Evolutionary conservation across 163 green algal species (phyloP).

Genomic region (Chloroidium sp.): DNA sequence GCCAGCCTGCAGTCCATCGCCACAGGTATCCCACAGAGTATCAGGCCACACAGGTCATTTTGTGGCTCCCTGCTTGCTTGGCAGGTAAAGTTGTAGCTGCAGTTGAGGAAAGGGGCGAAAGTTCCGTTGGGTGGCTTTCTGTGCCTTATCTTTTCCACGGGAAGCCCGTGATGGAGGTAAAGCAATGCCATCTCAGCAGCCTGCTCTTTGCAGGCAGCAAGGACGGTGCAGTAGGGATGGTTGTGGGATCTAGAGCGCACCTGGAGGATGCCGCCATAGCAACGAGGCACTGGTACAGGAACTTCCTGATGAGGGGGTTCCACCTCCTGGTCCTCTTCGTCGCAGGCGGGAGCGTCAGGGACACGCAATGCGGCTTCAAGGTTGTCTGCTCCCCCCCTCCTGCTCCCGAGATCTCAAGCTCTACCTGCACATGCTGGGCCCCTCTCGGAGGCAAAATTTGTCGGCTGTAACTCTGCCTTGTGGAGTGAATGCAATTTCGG

Average conservation of each 20-base stretch:
- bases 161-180: no score
- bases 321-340: conserved; percentile 81
- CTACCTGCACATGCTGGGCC: neutral
- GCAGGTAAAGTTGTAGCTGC: no score
- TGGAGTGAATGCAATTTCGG: no score
- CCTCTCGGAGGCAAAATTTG: neutral
- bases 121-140: no score
- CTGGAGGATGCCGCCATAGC: conserved; percentile 59
- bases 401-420: neutral
- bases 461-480: no score
- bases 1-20: conserved; percentile 19
- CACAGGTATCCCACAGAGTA: no score
- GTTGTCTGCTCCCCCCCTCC: conserved; percentile 20
- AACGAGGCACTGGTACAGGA: conserved; percentile 62
- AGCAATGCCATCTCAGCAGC: no score
- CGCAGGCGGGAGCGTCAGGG: conserved; percentile 56
- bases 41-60: no score
- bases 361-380: conserved; percentile 99
- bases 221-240: conserved; percentile 23
- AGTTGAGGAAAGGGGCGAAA: no score
- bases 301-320: conserved; percentile 90
- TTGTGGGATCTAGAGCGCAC: conserved; percentile 80
- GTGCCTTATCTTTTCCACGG: no score
- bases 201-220: neutral
- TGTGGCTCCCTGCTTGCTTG: no score